Percentiles rank a stretch among this genome's conserved stretches.
Conservation (phyloP, 202 grass and related monocot species). For the Zoysia matrella region DNA sequence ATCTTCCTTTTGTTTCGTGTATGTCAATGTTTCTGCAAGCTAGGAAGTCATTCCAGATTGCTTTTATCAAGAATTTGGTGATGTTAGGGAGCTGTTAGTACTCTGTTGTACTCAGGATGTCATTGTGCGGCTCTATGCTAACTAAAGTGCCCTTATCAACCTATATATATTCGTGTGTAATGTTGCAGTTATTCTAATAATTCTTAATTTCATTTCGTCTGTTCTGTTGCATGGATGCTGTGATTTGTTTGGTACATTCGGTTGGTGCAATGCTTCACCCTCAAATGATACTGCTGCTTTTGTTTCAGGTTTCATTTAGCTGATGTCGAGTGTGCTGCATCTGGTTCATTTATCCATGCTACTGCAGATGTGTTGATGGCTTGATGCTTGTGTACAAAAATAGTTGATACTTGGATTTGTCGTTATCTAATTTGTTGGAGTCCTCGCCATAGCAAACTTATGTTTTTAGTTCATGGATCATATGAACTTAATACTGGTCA, state of each 20-base stretch:
- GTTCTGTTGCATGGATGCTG: neutral
- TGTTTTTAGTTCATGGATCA: too few species aligned
- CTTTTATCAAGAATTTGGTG: conserved; percentile 29
- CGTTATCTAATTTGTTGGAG: too few species aligned
- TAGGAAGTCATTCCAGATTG: conserved; percentile 17
- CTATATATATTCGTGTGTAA: neutral
- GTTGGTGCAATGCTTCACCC: neutral
- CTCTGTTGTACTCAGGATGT: conserved; percentile 36
- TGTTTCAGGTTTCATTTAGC: neutral
- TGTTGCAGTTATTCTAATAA: neutral
- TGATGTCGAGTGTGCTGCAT: neutral
- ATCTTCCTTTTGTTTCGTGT: conserved; percentile 36
- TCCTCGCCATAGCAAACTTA: too few species aligned
- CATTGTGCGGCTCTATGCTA: conserved; percentile 27
- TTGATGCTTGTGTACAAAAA: too few species aligned
- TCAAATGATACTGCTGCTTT: neutral
- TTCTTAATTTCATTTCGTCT: neutral
- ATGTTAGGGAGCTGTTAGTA: conserved; percentile 15
- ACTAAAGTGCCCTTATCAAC: conserved; percentile 30
- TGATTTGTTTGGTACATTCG: too few species aligned
- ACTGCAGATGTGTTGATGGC: too few species aligned
- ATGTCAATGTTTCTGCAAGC: conserved; percentile 36
- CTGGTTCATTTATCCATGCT: too few species aligned
- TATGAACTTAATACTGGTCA: too few species aligned
- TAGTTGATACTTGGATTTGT: too few species aligned